Evolutionary conservation across 495 filamentous ascomycete genomes (phyloP).

Genomic region (Talaromyces ruber): DNA sequence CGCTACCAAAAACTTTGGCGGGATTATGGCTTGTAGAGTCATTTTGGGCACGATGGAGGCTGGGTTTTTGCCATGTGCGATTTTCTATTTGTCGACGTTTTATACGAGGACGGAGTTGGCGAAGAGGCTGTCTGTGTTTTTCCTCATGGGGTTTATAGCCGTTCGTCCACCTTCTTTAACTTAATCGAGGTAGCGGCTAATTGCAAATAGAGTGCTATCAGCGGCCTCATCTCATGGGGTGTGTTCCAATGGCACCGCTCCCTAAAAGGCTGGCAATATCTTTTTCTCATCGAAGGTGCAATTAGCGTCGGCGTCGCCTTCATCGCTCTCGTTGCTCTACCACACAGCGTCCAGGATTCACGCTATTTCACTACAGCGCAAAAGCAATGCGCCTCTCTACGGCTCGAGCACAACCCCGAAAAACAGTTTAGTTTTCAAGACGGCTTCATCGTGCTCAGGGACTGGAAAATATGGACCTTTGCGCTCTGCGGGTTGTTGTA

Average conservation of each 20-base stretch:
- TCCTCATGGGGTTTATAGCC: conserved; percentile 48
- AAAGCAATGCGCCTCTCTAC: background rate
- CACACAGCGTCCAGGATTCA: conserved; percentile 1
- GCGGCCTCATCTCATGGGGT: conserved; percentile 32
- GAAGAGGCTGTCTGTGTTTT: conserved; percentile 43
- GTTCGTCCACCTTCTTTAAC: conserved; percentile 8
- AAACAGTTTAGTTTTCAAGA: background rate
- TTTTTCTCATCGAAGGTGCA: conserved; percentile 48
- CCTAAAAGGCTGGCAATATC: conserved; percentile 44
- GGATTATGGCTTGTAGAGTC: conserved; percentile 36
- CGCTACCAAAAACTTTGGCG: conserved; percentile 41
- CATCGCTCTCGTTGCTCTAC: conserved; percentile 1
- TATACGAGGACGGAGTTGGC: conserved; percentile 49
- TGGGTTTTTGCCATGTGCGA: conserved; percentile 16
- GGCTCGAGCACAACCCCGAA: conserved; percentile 3
- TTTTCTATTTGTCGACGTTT: conserved; percentile 45
- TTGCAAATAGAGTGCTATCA: conserved; percentile 28
- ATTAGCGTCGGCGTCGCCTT: conserved; percentile 38
- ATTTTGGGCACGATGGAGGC: conserved; percentile 8
- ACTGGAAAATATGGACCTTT: background rate
- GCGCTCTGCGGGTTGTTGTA: background rate
- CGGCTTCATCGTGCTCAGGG: background rate
- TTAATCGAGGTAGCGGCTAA: no score
- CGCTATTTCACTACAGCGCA: conserved; percentile 2
- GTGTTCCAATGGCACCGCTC: conserved; percentile 17